phyloP scores from a whole-genome alignment of 352 stramenopile genomes.

The Phytopythium cucurbitacearum region DNA sequence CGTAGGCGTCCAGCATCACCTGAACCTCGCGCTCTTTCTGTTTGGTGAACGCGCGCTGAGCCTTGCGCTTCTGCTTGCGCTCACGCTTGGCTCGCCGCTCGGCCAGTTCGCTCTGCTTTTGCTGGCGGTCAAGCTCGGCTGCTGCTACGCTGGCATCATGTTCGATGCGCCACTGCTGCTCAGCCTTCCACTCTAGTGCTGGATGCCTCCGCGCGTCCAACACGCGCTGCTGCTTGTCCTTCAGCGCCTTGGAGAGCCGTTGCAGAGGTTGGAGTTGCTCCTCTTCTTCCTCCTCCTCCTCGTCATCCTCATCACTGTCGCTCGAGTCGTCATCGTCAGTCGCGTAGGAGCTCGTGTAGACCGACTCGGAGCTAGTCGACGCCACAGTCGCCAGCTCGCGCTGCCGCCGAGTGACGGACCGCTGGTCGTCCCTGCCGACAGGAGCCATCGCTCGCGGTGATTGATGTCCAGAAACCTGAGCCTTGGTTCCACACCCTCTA shows the following conservation, averaged over 20 bases:
- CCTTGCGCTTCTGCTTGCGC: conserved; percentile 37
- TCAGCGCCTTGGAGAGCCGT: conserved; percentile 18
- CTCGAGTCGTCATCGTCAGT: conserved; percentile 23
- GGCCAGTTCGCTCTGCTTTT: conserved; percentile 8
- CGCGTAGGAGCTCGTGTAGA: conserved; percentile 7
- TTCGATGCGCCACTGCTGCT: conserved; percentile 31
- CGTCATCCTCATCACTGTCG: conserved; percentile 25
- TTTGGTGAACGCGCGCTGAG: conserved; percentile 37
- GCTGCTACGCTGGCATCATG: conserved; percentile 22
- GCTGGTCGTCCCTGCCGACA: background rate
- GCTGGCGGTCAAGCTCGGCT: conserved; percentile 20
- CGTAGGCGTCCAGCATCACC: conserved; percentile 36
- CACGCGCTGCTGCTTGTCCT: conserved; percentile 33
- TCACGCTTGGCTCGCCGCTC: conserved; percentile 35
- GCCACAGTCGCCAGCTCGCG: too few relatives aligned
- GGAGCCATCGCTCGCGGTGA: conserved; percentile 5
- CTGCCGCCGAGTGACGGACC: too few relatives aligned
- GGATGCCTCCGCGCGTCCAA: conserved; percentile 39
- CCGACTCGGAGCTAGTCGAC: too few relatives aligned
- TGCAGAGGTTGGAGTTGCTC: conserved; percentile 14
- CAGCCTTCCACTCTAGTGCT: conserved; percentile 47
- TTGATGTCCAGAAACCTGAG: too few relatives aligned
- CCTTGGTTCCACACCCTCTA: too few relatives aligned
- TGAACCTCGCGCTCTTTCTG: conserved; percentile 50
- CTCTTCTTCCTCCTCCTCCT: conserved; percentile 31